Evolutionary conservation across 2,329 filamentous ascomycete genomes (phyloP).

Genomic region (Colletotrichum higginsianum): DNA sequence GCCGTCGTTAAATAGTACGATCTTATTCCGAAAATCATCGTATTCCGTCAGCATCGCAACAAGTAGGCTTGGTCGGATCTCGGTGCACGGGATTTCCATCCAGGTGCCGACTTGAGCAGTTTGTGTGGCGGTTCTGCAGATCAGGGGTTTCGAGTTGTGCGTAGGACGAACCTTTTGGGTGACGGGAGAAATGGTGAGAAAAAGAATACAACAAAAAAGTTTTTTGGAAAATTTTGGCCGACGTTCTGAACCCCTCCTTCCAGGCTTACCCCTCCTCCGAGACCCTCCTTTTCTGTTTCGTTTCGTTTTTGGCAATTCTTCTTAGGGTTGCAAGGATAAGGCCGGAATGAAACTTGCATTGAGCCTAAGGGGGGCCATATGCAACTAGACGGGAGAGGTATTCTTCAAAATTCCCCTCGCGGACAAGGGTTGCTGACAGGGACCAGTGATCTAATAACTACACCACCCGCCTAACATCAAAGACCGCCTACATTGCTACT

Average conservation of each 20-base stretch:
- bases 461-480: too few species aligned
- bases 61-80: neutral
- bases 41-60: neutral
- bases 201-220: neutral
- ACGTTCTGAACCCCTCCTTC: neutral
- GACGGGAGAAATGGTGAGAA: constrained; percentile 1
- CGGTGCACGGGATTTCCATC: neutral
- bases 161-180: constrained; percentile 9
- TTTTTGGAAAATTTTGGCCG: neutral
- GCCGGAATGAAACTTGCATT: constrained; percentile 18
- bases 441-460: too few species aligned
- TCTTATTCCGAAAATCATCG: neutral
- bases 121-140: constrained; percentile 10
- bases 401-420: too few species aligned
- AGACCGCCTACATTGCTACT: too few species aligned
- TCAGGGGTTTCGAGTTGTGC: constrained; percentile 29
- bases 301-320: constrained; percentile 38
- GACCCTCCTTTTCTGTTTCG: constrained; percentile 32
- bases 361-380: constrained; percentile 27
- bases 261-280: neutral
- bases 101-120: neutral
- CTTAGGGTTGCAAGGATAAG: constrained; percentile 39
- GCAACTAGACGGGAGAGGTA: constrained; percentile 12
- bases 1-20: neutral
- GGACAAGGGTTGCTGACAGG: too few species aligned